Evolutionary conservation across 2,329 filamentous ascomycete genomes (phyloP).

Genomic region (Didymella pinodella): DNA sequence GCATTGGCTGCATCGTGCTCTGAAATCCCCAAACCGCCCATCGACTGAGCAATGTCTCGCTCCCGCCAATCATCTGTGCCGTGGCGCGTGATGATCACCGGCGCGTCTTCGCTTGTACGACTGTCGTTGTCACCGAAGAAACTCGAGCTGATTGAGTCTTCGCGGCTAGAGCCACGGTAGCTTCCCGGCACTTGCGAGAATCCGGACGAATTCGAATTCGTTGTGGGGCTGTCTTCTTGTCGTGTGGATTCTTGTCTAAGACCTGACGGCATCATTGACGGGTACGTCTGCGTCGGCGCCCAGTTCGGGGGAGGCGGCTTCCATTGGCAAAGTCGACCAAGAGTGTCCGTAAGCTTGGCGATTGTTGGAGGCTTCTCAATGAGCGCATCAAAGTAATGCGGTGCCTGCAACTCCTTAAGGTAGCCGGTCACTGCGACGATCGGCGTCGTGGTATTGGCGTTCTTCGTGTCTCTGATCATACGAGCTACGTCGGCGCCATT

Average conservation of each 20-base stretch:
- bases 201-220: slow-evolving; percentile 71
- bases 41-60: slow-evolving; percentile 55
- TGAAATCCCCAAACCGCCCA: slow-evolving; percentile 78
- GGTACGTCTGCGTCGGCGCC: slow-evolving; percentile 51
- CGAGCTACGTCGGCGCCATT: slow-evolving; percentile 94
- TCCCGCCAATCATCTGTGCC: slow-evolving; percentile 81
- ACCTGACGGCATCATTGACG: slow-evolving; percentile 63
- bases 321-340: slow-evolving; percentile 92
- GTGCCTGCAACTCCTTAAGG: slow-evolving; percentile 93
- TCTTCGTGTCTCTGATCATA: slow-evolving; percentile 97
- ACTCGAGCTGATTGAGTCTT: slow-evolving; percentile 88
- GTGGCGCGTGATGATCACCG: slow-evolving; percentile 77
- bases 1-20: slow-evolving; percentile 61
- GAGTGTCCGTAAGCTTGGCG: slow-evolving; percentile 86
- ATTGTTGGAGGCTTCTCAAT: slow-evolving; percentile 97
- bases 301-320: slow-evolving; percentile 75
- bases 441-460: slow-evolving; percentile 90
- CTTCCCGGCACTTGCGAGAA: slow-evolving; percentile 75
- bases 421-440: slow-evolving; percentile 98
- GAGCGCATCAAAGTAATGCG: slow-evolving; percentile 93
- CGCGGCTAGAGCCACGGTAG: slow-evolving; percentile 79
- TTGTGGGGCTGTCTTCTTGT: slow-evolving; percentile 82
- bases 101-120: slow-evolving; percentile 74
- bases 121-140: slow-evolving; percentile 88
- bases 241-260: slow-evolving; percentile 70